Evolutionary conservation across 768 basidiomycete species (phyloP).

Genomic region (Rhodosporidiobolus sp.): DNA sequence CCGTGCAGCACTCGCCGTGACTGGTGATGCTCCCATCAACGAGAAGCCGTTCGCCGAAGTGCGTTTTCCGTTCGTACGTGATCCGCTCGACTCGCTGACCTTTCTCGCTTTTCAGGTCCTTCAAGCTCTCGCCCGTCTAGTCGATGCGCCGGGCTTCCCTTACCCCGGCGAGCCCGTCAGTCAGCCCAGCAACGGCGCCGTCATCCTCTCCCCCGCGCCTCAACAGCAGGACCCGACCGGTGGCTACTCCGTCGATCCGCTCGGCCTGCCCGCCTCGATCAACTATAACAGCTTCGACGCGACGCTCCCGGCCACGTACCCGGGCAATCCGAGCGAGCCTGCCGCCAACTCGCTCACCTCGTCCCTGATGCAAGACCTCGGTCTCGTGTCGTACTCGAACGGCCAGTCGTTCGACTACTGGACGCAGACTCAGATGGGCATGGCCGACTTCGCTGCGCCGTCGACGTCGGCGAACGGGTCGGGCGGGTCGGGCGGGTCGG

Average conservation of each 20-base stretch:
- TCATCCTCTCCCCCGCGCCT: background rate
- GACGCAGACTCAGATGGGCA: background rate
- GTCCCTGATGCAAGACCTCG: background rate
- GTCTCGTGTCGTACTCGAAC: background rate
- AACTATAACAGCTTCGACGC: background rate
- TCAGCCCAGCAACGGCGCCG: background rate
- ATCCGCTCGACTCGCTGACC: background rate
- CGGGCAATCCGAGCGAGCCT: background rate
- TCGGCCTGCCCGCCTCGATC: background rate
- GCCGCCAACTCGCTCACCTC: background rate
- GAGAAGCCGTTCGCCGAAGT: conserved; percentile 25
- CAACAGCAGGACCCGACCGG: background rate
- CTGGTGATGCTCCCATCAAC: background rate
- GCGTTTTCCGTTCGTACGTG: background rate
- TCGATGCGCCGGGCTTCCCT: background rate
- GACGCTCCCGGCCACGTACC: background rate
- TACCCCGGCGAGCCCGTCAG: background rate
- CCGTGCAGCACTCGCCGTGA: background rate
- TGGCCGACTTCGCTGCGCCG: background rate
- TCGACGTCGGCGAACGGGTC: no score
- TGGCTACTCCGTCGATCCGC: background rate
- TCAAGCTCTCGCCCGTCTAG: background rate
- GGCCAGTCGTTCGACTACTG: conserved; percentile 15
- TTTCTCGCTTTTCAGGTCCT: background rate
- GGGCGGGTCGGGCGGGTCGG: background rate